Conservation (phyloP, 352 stramenopile genomes). For the Labyrinthula sp. region DNA sequence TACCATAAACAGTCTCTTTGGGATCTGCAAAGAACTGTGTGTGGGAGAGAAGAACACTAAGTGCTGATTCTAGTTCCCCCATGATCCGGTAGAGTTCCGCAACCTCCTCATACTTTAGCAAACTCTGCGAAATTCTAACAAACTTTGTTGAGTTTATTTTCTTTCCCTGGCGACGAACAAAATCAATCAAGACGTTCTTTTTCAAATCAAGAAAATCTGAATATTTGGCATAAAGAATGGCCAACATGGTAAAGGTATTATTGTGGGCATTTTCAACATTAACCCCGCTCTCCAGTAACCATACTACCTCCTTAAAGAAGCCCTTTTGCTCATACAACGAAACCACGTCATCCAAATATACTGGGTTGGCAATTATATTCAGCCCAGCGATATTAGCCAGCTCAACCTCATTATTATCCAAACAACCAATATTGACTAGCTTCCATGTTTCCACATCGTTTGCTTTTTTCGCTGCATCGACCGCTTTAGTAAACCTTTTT, state of each 20-base stretch:
- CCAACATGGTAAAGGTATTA: conserved; percentile 97
- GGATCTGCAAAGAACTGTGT: conserved; percentile 87
- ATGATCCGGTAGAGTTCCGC: conserved; percentile 98
- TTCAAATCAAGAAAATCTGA: too few species aligned
- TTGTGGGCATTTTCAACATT: conserved; percentile 92
- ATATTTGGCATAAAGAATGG: conserved; percentile 98
- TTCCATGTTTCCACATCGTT: conserved; percentile 99
- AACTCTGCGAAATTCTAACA: conserved; percentile 87
- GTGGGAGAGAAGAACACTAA: conserved; percentile 98
- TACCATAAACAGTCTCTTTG: conserved; percentile 94
- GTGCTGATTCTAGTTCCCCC: conserved; percentile 92
- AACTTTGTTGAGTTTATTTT: conserved; percentile 96
- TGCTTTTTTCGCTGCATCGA: conserved; percentile 92
- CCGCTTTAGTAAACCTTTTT: conserved; percentile 92
- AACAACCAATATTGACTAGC: conserved; percentile 92
- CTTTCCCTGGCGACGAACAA: conserved; percentile 98
- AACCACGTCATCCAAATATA: conserved; percentile 98
- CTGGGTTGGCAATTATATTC: conserved; percentile 97
- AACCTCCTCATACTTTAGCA: conserved; percentile 86
- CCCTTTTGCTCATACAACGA: conserved; percentile 92
- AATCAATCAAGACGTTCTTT: conserved; percentile 96
- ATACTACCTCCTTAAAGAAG: conserved; percentile 80
- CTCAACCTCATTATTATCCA: conserved; percentile 90
- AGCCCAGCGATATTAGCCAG: conserved; percentile 88
- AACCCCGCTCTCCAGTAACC: conserved; percentile 94